Conservation (phyloP, 2,329 filamentous ascomycete genomes). For the Lojkania enalia region DNA sequence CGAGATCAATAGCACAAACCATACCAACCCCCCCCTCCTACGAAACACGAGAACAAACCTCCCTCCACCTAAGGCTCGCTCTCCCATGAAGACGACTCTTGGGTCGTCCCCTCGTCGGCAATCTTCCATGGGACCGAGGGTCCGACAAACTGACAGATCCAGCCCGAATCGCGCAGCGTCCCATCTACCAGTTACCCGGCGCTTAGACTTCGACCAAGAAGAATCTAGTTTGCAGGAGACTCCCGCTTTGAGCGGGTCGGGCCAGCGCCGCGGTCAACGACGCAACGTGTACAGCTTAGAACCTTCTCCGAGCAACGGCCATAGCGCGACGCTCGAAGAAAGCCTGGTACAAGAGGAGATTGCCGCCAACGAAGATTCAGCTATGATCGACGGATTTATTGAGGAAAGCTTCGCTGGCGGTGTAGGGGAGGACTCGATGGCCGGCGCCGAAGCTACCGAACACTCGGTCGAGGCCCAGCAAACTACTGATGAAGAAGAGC, state of each 20-base stretch:
- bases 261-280: conserved; percentile 35
- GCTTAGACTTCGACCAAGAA: conserved; percentile 58
- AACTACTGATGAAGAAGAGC: conserved; percentile 30
- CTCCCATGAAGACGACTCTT: conserved; percentile 66
- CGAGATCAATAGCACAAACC: conserved; percentile 33
- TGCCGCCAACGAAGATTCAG: conserved; percentile 28
- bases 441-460: conserved; percentile 21
- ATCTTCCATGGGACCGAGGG: conserved; percentile 59
- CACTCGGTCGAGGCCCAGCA: conserved; percentile 30
- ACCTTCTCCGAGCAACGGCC: conserved; percentile 31
- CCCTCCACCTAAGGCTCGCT: conserved; percentile 57
- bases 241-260: conserved; percentile 39
- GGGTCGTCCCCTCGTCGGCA: conserved; percentile 64
- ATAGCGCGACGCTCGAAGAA: conserved; percentile 35
- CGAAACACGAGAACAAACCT: conserved; percentile 50
- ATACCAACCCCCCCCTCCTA: conserved; percentile 50
- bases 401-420: conserved; percentile 36
- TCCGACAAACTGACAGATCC: conserved; percentile 51
- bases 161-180: conserved; percentile 37
- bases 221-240: conserved; percentile 38
- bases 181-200: conserved; percentile 54
- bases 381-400: conserved; percentile 18
- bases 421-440: conserved; percentile 33
- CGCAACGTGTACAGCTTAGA: conserved; percentile 40
- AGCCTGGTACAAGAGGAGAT: conserved; percentile 39